These are phyloP conservation scores for Hymenoscyphus scutula DNA, from an alignment of 2,329 filamentous ascomycete species.

Conservation along the genomic window DNA sequence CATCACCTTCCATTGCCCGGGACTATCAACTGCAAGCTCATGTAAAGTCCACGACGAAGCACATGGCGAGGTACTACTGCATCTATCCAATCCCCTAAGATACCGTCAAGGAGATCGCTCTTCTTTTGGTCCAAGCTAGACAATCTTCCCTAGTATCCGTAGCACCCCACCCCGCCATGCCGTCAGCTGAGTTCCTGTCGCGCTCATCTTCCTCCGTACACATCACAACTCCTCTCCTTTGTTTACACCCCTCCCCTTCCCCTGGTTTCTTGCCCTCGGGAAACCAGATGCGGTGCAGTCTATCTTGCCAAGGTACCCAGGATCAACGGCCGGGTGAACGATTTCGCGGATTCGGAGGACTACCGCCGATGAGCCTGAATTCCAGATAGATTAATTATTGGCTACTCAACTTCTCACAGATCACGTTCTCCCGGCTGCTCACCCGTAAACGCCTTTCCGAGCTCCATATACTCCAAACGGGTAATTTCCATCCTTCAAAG, in stretches of 20 bases:
- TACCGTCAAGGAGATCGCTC: not conserved
- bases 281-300: constrained; percentile 2
- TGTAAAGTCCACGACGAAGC: not conserved
- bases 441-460: constrained; percentile 12
- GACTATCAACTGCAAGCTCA: not conserved
- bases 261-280: not conserved
- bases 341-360: constrained; percentile 26
- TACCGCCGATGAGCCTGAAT: constrained; percentile 21
- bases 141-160: not conserved
- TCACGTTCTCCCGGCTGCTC: constrained; percentile 21
- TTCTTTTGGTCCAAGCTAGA: not conserved
- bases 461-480: constrained; percentile 19
- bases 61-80: not conserved
- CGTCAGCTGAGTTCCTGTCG: not conserved
- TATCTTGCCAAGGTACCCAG: constrained; percentile 4
- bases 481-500: constrained; percentile 16
- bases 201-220: not conserved
- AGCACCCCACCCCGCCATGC: not conserved
- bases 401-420: constrained; percentile 12
- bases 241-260: not conserved
- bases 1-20: not conserved
- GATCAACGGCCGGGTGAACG: constrained; percentile 19
- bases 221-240: not conserved
- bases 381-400: constrained; percentile 22
- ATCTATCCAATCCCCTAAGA: not conserved